Base-by-base conservation (phyloP, 805 yeast species). In the Saccharomyces paradoxus region DNA sequence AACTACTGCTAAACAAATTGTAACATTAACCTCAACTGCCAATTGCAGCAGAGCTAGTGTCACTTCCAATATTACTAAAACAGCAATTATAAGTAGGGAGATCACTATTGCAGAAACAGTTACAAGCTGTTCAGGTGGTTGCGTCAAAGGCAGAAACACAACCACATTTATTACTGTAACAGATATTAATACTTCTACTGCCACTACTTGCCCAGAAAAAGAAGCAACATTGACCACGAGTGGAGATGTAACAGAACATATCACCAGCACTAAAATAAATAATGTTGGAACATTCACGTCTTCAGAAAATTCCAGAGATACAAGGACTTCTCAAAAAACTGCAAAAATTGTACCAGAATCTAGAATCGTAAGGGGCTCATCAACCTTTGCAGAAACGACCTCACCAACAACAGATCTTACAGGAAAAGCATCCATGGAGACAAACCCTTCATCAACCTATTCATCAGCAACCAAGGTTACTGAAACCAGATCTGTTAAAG, bases 21-120 rank as follows among this genome's bases (percentile, higher is more conserved):
- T 2, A 37, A 37, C 44, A 7, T 9, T 37, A 37, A 37, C 44
- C 24, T 37, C 44, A 17, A 37, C 24, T 17, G 24, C 13, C 4
- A 37, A 21, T 17, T 37, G 44, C 12, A 17, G 44, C 12, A 21
- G 12, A 4, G 10, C 13, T 8, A 17, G 24, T 17, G 2, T 9
- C 24, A n/a, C 2, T 17, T 37, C 22, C 24, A 37, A 37, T 10
- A 17, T 17, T 13, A 37, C 44, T 8, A 17, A 37, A 37, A 37
- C 44, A 17, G 24, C 10, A 17, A 37, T 37, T 2, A 12, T 3
- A 37, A 37, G 44, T 9, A 46, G 13, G 32, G 30, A 27, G 31
- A 46, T 12, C n/a, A 37, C 53, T 22, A 37, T 55, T 48, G 32
- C 49, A 50, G 60, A 52, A 31, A 49, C 56, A n/a, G 53, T 56